These are phyloP conservation scores for Dendrobium nobile DNA, from an alignment of 106 monocot species.

Conservation along the genomic window DNA sequence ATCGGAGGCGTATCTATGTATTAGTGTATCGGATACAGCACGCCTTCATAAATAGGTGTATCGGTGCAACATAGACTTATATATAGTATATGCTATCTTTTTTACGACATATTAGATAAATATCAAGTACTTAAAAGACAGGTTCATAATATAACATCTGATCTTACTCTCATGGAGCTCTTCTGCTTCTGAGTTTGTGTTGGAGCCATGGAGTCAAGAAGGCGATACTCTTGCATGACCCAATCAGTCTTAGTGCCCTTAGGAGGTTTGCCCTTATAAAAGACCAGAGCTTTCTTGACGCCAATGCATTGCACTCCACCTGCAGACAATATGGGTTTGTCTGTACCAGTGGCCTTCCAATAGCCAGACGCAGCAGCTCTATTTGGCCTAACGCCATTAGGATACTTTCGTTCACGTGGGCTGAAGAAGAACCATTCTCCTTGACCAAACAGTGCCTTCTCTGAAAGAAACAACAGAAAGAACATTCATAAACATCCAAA, in stretches of 20 bases:
- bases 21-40: too few species aligned
- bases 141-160: too few species aligned
- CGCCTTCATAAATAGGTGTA: too few species aligned
- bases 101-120: too few species aligned
- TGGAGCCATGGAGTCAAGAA: conserved; percentile 13
- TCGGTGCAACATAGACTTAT: too few species aligned
- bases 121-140: too few species aligned
- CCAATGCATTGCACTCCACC: conserved; percentile 26
- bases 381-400: conserved; percentile 24
- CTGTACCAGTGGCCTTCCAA: conserved; percentile 43
- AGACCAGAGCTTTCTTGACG: conserved; percentile 40
- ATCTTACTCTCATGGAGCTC: conserved; percentile 8
- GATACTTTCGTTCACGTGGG: conserved; percentile 28
- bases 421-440: conserved; percentile 37
- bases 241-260: conserved; percentile 46
- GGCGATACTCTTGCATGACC: conserved; percentile 67
- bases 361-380: conserved; percentile 26
- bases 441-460: conserved; percentile 29
- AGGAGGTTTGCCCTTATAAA: conserved; percentile 27
- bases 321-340: conserved; percentile 34
- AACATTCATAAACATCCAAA: too few species aligned
- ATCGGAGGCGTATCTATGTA: too few species aligned
- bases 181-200: conserved; percentile 1
- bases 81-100: too few species aligned
- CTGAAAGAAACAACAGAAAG: conserved; percentile 1